Evolutionary conservation across 2,329 filamentous ascomycete genomes (phyloP), one percentile per base, ranked within the genome.

Genomic region (Alternaria dauci): DNA sequence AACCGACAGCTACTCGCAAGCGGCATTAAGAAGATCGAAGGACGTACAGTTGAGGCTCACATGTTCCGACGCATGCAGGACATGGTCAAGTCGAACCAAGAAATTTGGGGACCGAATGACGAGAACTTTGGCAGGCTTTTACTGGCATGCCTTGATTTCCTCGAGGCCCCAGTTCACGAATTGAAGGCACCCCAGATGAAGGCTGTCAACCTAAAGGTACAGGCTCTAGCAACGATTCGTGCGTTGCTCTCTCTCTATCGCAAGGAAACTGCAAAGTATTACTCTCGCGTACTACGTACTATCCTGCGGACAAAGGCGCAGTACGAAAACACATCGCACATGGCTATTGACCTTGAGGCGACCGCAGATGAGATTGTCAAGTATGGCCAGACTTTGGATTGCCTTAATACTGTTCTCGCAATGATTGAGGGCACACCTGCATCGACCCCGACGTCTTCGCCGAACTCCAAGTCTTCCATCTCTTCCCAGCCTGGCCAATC

Each of bases 31-130:
- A 90, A 91, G 65, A 89, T 94, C 68, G 88, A 88, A 67, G 84
- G 86, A 30, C 87, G 88, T 69, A 87, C 87, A 1, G 85, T 94
- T n/a, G 91, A 94, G 72, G 90, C 91, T 4, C 91, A 93, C 72
- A 91, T 91, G 58, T 93, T 94, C 83, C 87, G 91, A 54, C 91
- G 91, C 71, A 82, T 94, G 50, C 91, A 94, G 76, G 89, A 89
- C 39, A 85, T 93, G 65, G 85, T 93, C 61, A 88, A 90, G 65
- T 89, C 91, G 59, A 86, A 84, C 72, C 76, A 79, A 69, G 84
- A 88, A 14, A 82, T 87, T 20, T 88, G 91, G 72, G 84, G 85
- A 1, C 86, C 89, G 61, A 87, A 89, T 48, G 88, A 90, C 69
- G 88, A 90, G 55, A 90, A 87, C 66, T 93, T 92, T 61, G 86